A percentile compares a stretch with the other conserved stretches of the same genome.
phyloP scores from a whole-genome alignment of 2,329 filamentous ascomycete genomes.

The Leptodontidium sp. region DNA sequence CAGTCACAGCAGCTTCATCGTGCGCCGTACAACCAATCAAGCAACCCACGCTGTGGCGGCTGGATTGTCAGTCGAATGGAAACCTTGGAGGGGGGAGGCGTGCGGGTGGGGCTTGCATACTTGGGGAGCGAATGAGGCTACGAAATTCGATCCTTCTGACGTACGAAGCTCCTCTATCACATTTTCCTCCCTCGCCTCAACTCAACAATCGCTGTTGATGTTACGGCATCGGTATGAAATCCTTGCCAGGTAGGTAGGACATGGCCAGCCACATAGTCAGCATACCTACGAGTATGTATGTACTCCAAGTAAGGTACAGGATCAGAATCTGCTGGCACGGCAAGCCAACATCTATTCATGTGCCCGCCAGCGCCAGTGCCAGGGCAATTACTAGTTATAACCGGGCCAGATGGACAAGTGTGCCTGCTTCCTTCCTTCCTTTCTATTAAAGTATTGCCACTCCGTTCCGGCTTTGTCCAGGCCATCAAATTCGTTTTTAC shows the following conservation, averaged over 20 bases:
- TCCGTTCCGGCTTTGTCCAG: not conserved
- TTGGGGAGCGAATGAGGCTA: constrained; percentile 5
- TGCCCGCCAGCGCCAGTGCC: not conserved
- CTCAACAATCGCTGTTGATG: constrained; percentile 9
- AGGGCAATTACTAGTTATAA: not conserved
- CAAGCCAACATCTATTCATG: not conserved
- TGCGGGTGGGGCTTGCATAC: not conserved
- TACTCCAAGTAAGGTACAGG: not conserved
- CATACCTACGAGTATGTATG: not conserved
- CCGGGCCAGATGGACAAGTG: constrained; percentile 2
- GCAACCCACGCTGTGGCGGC: not conserved
- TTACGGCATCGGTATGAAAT: not conserved
- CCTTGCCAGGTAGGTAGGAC: not conserved
- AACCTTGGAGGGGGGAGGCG: not conserved
- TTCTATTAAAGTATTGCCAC: not conserved
- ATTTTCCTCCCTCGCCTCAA: not conserved
- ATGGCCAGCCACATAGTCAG: not conserved
- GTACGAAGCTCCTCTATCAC: not conserved
- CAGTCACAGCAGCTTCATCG: not conserved
- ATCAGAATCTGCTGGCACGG: constrained; percentile 1
- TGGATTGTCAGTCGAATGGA: not conserved
- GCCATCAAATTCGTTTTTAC: constrained; percentile 12
- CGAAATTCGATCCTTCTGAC: constrained; percentile 4
- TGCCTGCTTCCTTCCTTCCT: not conserved
- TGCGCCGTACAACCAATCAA: constrained; percentile 10